Conservation (phyloP, 257 asterid genomes). For the Lycium barbarum region DNA sequence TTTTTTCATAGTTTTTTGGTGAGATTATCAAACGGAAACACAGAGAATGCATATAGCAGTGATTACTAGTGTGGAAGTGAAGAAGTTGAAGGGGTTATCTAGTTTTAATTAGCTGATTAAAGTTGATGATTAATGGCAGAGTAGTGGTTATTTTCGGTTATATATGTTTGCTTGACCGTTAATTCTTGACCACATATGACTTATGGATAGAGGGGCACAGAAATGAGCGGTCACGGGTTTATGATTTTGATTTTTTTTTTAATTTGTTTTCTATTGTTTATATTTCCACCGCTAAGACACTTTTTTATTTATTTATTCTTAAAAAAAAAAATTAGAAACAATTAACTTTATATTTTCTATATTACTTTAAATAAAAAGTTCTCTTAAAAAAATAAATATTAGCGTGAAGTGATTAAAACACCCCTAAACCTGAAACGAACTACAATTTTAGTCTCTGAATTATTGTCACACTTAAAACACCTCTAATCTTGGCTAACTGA, state of each 20-base stretch:
- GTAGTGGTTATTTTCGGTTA: neutral
- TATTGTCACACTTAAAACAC: no score
- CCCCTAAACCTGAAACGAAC: no score
- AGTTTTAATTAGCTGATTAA: neutral
- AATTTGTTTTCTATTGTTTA: no score
- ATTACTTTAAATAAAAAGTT: no score
- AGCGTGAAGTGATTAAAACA: no score
- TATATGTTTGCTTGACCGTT: neutral
- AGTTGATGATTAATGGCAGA: neutral
- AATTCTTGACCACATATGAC: constrained; percentile 9
- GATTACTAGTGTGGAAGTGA: neutral
- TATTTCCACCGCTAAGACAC: no score
- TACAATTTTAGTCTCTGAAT: no score
- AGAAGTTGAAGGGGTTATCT: neutral
- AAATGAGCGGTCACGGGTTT: neutral
- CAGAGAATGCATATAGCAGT: neutral
- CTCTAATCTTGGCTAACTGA: no score
- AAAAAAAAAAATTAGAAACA: no score
- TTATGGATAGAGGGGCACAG: neutral
- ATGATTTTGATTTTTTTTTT: neutral
- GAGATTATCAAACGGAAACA: neutral
- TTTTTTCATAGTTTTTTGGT: constrained; percentile 11
- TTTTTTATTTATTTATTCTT: no score
- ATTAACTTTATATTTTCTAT: no score
- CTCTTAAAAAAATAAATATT: no score